Evolutionary conservation across 352 stramenopile genomes (phyloP).

Genomic region (Stephanocyclus meneghinianus): DNA sequence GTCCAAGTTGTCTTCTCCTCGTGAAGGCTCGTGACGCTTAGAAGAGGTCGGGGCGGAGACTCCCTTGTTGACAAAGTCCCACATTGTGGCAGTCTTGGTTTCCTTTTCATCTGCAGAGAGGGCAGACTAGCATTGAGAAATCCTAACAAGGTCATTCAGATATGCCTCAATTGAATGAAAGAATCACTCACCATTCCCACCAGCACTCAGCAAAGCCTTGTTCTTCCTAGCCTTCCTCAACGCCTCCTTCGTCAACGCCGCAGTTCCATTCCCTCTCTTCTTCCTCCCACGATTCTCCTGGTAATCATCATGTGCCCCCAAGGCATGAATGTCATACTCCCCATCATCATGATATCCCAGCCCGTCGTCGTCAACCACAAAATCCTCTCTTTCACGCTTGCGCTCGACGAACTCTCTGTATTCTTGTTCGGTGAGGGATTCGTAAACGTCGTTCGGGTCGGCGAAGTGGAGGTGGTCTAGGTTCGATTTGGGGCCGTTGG

Average conservation of each 20-base stretch:
- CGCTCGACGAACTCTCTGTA: constrained; percentile 83
- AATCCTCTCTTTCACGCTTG: constrained; percentile 83
- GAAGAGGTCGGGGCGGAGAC: background rate
- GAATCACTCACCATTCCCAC: background rate
- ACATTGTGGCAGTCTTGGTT: constrained; percentile 43
- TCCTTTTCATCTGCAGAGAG: constrained; percentile 9
- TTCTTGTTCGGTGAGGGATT: constrained; percentile 83
- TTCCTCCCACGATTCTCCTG: constrained; percentile 25
- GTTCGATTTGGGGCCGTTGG: background rate
- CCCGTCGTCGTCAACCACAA: constrained; percentile 88
- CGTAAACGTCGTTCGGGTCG: constrained; percentile 78
- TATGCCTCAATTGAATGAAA: background rate
- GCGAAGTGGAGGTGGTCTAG: constrained; percentile 11
- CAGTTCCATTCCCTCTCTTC: constrained; percentile 23
- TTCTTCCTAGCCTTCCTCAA: constrained; percentile 77
- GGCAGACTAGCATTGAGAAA: background rate
- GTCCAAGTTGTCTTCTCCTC: constrained; percentile 35
- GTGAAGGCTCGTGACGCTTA: background rate
- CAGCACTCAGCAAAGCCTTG: constrained; percentile 18
- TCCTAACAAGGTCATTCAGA: background rate
- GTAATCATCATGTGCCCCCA: constrained; percentile 38
- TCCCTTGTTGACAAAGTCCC: constrained; percentile 57
- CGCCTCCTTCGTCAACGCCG: constrained; percentile 53
- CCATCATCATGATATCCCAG: constrained; percentile 88
- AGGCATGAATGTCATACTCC: constrained; percentile 80